phyloP scores from a whole-genome alignment of 2,329 filamentous ascomycete species.

The Microdochium paspali region DNA sequence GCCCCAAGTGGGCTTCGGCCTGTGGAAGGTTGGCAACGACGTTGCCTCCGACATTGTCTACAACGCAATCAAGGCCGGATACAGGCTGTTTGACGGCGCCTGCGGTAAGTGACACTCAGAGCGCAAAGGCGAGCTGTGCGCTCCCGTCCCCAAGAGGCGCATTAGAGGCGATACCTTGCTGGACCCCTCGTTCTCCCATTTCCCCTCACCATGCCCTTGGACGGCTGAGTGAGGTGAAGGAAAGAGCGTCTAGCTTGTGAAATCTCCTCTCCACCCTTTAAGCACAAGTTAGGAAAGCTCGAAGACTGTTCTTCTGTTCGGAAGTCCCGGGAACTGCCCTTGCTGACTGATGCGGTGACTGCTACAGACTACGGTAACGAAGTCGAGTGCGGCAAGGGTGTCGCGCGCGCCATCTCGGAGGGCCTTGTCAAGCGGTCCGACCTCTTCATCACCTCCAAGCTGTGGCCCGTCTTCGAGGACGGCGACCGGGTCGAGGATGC shows the following conservation, averaged over 20 bases:
- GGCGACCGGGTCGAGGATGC: slow-evolving; percentile 68
- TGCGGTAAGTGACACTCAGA: slow-evolving; percentile 35
- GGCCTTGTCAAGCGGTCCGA: slow-evolving; percentile 76
- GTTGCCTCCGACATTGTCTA: slow-evolving; percentile 69
- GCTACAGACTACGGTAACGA: slow-evolving; percentile 77
- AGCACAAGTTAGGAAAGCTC: too few species aligned
- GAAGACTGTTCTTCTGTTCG: too few species aligned
- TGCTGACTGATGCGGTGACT: background rate
- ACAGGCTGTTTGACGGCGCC: slow-evolving; percentile 51
- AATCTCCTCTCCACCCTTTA: too few species aligned
- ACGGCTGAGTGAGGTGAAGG: too few species aligned
- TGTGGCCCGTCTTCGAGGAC: slow-evolving; percentile 90
- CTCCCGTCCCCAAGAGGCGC: background rate
- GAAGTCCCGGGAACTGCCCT: too few species aligned
- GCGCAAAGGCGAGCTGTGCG: background rate
- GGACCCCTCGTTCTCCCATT: too few species aligned
- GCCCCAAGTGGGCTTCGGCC: slow-evolving; percentile 67
- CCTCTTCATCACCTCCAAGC: slow-evolving; percentile 86
- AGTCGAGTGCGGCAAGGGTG: slow-evolving; percentile 65
- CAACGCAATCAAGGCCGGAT: slow-evolving; percentile 58
- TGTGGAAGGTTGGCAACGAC: slow-evolving; percentile 76
- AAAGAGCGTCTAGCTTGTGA: too few species aligned
- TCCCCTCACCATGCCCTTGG: background rate
- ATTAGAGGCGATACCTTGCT: background rate
- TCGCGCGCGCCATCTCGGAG: slow-evolving; percentile 71